Evolutionary conservation across 441 rosid species (phyloP).

Genomic region (Euphorbia celastroides): DNA sequence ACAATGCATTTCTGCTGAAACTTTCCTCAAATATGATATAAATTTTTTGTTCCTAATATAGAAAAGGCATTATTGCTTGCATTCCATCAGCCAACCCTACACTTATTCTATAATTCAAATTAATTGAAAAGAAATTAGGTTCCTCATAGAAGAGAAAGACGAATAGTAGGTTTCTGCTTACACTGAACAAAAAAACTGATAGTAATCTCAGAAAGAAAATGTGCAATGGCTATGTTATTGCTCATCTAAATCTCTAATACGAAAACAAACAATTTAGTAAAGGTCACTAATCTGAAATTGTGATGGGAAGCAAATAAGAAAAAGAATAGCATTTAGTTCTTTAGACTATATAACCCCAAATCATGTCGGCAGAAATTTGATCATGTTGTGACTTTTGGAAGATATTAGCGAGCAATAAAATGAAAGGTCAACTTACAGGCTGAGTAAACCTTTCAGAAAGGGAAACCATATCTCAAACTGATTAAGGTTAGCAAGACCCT

Average conservation of each 20-base stretch:
- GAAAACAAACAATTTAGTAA: background rate
- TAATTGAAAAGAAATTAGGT: background rate
- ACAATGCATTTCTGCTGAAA: background rate
- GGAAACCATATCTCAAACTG: constrained; percentile 79
- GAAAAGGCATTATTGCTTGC: background rate
- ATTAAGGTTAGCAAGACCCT: constrained; percentile 82
- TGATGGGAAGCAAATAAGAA: background rate
- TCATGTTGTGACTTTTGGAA: constrained; percentile 3
- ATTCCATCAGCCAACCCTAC: background rate
- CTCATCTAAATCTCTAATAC: background rate
- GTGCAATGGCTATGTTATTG: background rate
- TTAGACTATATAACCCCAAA: background rate
- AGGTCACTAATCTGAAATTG: background rate
- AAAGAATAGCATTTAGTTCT: background rate
- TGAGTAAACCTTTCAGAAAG: constrained; percentile 57
- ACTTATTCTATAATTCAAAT: background rate
- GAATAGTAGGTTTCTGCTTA: background rate
- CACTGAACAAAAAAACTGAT: background rate
- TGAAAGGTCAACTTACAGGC: constrained; percentile 47
- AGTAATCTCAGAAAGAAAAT: background rate
- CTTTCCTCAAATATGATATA: background rate
- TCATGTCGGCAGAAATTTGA: background rate
- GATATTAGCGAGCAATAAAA: background rate
- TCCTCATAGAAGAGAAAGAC: background rate
- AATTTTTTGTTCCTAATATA: background rate